These are phyloP conservation scores for Apodospora peruviana DNA, from an alignment of 495 filamentous ascomycete species.

Conservation along the genomic window DNA sequence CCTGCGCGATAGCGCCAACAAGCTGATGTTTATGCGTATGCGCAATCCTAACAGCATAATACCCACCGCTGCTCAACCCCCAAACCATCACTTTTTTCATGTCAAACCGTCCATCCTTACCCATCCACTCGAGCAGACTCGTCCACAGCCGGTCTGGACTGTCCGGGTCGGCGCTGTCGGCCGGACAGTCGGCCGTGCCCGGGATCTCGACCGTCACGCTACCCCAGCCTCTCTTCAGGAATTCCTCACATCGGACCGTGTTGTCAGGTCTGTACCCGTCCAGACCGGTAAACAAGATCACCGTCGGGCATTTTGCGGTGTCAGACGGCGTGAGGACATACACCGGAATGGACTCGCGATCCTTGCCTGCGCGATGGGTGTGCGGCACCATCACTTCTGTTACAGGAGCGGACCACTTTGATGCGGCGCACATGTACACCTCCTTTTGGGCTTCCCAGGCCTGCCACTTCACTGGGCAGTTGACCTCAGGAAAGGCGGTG, in stretches of 20 bases:
- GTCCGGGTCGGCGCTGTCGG: constrained; percentile 46
- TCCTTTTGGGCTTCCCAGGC: constrained; percentile 67
- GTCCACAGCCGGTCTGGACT: constrained; percentile 54
- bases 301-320: constrained; percentile 42
- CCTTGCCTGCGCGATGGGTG: constrained; percentile 32
- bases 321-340: constrained; percentile 55
- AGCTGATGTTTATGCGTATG: constrained; percentile 61
- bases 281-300: constrained; percentile 69
- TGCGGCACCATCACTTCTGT: constrained; percentile 59
- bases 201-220: constrained; percentile 67
- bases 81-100: constrained; percentile 58
- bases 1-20: constrained; percentile 60
- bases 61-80: constrained; percentile 71
- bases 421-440: constrained; percentile 55
- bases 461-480: constrained; percentile 44
- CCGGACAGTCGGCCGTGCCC: constrained; percentile 73
- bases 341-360: constrained; percentile 56
- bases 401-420: constrained; percentile 48
- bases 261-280: constrained; percentile 79
- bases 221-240: constrained; percentile 54
- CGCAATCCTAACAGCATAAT: constrained; percentile 69
- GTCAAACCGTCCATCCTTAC: constrained; percentile 52
- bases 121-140: constrained; percentile 64
- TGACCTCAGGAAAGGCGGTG: constrained; percentile 37
- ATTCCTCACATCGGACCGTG: constrained; percentile 64